Percentiles rank a stretch among this genome's conserved stretches.
These are phyloP conservation scores for Volutella citrinella DNA, from an alignment of 2,329 filamentous ascomycete genomes.

Conservation along the genomic window DNA sequence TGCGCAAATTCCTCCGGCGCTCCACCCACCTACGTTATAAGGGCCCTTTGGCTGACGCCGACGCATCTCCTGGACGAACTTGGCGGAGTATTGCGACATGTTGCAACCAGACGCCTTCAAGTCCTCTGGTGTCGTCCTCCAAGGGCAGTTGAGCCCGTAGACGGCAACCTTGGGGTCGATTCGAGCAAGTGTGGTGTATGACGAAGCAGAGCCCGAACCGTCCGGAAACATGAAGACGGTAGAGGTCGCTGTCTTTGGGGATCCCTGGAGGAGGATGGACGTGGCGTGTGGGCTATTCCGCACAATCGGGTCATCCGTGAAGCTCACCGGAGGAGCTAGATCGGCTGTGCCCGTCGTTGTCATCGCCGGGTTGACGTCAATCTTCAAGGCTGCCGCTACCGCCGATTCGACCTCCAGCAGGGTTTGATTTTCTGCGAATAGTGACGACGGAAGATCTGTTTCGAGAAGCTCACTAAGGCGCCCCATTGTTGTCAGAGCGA, in stretches of 20 bases:
- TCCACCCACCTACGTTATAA: conserved; percentile 71
- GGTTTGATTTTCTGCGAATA: conserved; percentile 17
- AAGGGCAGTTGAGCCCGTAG: conserved; percentile 58
- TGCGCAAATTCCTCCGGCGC: conserved; percentile 71
- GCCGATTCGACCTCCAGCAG: conserved; percentile 15
- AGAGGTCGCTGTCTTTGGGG: conserved; percentile 4
- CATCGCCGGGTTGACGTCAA: not conserved
- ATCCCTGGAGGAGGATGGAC: conserved; percentile 22
- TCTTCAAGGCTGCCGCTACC: conserved; percentile 7
- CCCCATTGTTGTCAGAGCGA: conserved; percentile 14
- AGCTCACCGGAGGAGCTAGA: too few relatives aligned
- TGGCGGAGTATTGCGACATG: conserved; percentile 21
- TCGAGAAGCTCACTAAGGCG: conserved; percentile 24
- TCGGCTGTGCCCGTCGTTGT: not conserved
- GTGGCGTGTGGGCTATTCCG: conserved; percentile 14
- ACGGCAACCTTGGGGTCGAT: conserved; percentile 46
- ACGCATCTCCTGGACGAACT: conserved; percentile 61
- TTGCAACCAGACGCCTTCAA: conserved; percentile 39
- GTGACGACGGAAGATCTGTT: conserved; percentile 11
- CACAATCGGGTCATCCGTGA: conserved; percentile 6
- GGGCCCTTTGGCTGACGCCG: conserved; percentile 66
- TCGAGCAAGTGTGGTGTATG: conserved; percentile 27
- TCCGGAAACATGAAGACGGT: conserved; percentile 27
- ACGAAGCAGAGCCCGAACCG: conserved; percentile 27
- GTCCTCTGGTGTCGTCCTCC: conserved; percentile 58